phyloP scores from a whole-genome alignment of 2,329 filamentous ascomycete species.

The Annulohypoxylon truncatum region DNA sequence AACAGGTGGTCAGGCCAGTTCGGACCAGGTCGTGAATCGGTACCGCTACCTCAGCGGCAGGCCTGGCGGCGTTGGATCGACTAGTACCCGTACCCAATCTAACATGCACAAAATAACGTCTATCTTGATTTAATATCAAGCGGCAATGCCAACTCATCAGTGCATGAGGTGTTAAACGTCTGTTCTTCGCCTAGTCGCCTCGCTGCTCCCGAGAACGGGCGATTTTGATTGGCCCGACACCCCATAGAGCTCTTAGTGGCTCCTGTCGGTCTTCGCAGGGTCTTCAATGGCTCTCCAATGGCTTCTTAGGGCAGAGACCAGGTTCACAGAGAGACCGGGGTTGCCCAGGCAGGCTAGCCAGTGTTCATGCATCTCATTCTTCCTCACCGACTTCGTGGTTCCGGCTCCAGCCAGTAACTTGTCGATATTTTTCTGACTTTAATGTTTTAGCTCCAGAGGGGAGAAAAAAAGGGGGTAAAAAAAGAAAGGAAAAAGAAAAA shows the following conservation, averaged over 20 bases:
- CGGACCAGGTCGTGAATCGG: conserved; percentile 43
- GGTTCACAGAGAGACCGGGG: conserved; percentile 46
- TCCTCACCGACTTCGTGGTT: conserved; percentile 59
- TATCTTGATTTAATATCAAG: conserved; percentile 67
- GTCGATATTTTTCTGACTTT: conserved; percentile 28
- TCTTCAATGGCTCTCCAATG: conserved; percentile 48
- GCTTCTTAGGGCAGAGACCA: conserved; percentile 46
- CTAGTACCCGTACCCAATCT: conserved; percentile 50
- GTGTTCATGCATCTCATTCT: conserved; percentile 60
- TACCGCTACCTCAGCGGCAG: conserved; percentile 46
- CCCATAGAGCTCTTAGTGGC: conserved; percentile 41
- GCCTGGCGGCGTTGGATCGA: conserved; percentile 35
- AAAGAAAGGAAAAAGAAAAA: conserved; percentile 18
- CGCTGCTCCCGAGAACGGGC: conserved; percentile 48
- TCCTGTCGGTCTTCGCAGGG: conserved; percentile 52
- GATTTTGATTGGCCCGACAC: conserved; percentile 46
- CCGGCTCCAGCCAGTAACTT: conserved; percentile 47
- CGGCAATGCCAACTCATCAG: conserved; percentile 81
- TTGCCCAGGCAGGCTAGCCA: conserved; percentile 48
- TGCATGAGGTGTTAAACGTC: conserved; percentile 70
- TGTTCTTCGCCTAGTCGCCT: conserved; percentile 58
- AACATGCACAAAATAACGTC: conserved; percentile 52
- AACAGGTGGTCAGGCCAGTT: conserved; percentile 45
- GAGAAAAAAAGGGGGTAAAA: conserved; percentile 20
- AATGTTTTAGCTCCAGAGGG: conserved; percentile 27